Evolutionary conservation across 1,284 basidiomycete species (phyloP), one percentile per base, ranked within the genome.

Genomic region (Gomphus bonarii): DNA sequence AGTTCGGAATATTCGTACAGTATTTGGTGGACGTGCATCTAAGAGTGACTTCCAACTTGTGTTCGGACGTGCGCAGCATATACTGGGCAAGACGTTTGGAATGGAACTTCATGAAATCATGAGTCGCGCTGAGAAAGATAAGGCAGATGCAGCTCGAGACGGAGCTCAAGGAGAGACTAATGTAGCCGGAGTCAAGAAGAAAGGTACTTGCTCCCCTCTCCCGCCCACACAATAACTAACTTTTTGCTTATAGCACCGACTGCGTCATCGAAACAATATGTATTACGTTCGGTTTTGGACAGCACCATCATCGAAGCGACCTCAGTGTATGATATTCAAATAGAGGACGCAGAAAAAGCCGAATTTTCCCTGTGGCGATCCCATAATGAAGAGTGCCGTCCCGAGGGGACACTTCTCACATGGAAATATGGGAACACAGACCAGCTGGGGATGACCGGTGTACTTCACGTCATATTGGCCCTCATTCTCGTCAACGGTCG

Each of bases 31-130:
- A 35, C 57, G 57, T 22, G 35, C 35, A 10, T 67, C 75, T 3
- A 73, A 77, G 51, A 77, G 83, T 31, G 61, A 72, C 1, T 89
- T 89, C 68, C 79, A 76, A 25, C 58, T 61, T 0, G 78, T 88
- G 11, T 76, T 86, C n/a, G 64, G 65, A 1, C 65, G 64, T 18
- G 87, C 88, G 0, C 84, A 90, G 58, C 64, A 66, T 3, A 79
- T 77, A 14, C 70, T 91, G 11, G 70, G 70, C 28, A 73, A 74
- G 28, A 81, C 77, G 0, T 87, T 90, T 63, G 85, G 82, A 3
- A 81, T 89, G 79, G 84, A 89, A 61, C 74, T 91, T 12, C 79
- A 83, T 18, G 85, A 90, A 66, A 75, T 90, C n/a, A 78, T 78
- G 48, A 74, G 81, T 0, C 80, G 83, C 36, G 78, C 79, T 1